These are phyloP conservation scores for Coniella lustricola DNA, from an alignment of 2,329 filamentous ascomycete species.

Conservation along the genomic window DNA sequence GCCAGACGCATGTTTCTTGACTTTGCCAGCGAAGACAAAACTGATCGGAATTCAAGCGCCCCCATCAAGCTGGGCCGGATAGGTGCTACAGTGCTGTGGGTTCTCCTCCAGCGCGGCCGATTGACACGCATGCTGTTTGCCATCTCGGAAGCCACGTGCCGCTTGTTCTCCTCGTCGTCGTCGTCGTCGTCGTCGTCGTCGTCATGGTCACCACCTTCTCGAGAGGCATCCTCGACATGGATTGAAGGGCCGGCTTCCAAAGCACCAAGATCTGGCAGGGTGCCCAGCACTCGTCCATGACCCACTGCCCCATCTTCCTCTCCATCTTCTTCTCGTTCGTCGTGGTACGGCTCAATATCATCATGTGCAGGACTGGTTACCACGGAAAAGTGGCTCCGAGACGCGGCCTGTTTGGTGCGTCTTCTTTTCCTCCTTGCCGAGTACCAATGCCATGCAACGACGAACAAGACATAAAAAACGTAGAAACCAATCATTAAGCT, in stretches of 20 bases:
- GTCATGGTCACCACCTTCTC: conserved; percentile 17
- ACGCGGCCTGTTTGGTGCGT: conserved; percentile 60
- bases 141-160: conserved; percentile 71
- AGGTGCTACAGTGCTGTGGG: conserved; percentile 69
- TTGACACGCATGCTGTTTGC: conserved; percentile 88
- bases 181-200: conserved; percentile 29
- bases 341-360: conserved; percentile 58
- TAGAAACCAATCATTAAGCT: conserved; percentile 87
- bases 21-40: conserved; percentile 78
- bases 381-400: conserved; percentile 66
- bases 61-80: conserved; percentile 92
- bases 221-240: conserved; percentile 32
- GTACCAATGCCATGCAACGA: conserved; percentile 91
- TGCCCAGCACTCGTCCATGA: conserved; percentile 19
- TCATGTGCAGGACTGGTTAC: conserved; percentile 44
- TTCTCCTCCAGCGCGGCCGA: conserved; percentile 56
- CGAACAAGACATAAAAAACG: conserved; percentile 77
- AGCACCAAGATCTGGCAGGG: conserved; percentile 19
- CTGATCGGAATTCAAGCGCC: conserved; percentile 85
- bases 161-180: conserved; percentile 46
- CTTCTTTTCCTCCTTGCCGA: conserved; percentile 53
- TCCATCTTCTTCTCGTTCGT: conserved; percentile 44
- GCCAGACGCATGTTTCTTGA: conserved; percentile 69
- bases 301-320: conserved; percentile 41
- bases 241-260: conserved; percentile 30